A percentile compares a stretch with the other conserved stretches of the same genome.
Evolutionary conservation across 768 basidiomycete species (phyloP).

Genomic region (Tricholoma saponaceum): DNA sequence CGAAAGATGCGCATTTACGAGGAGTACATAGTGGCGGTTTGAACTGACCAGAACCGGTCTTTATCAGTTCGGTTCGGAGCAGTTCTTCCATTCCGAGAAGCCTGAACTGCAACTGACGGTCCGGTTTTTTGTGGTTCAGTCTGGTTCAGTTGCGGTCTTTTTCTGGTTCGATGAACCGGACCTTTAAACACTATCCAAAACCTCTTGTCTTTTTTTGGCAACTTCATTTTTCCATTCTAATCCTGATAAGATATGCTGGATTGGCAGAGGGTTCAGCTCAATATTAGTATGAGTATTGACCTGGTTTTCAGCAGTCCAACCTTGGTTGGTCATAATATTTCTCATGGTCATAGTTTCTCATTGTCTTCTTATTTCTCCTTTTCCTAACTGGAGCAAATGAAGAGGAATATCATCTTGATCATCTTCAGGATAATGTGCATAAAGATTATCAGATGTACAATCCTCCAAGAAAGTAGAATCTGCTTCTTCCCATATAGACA

Average conservation of each 20-base stretch:
- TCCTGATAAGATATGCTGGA: not conserved
- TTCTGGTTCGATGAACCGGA: too few relatives aligned
- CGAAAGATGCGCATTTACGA: too few relatives aligned
- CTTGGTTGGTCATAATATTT: not conserved
- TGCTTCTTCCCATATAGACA: slow-evolving; percentile 1
- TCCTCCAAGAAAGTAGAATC: not conserved
- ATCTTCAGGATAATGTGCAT: not conserved
- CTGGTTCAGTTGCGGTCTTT: too few relatives aligned
- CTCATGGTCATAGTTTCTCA: not conserved
- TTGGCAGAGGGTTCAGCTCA: too few relatives aligned
- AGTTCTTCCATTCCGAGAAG: too few relatives aligned
- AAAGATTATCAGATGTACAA: not conserved
- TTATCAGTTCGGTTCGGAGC: too few relatives aligned
- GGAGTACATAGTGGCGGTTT: too few relatives aligned
- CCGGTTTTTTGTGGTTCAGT: too few relatives aligned
- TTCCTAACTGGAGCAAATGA: not conserved
- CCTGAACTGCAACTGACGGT: too few relatives aligned
- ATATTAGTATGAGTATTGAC: not conserved
- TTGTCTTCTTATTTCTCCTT: not conserved
- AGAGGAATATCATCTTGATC: not conserved
- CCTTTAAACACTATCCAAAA: too few relatives aligned
- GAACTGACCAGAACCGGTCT: too few relatives aligned
- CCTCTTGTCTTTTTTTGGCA: not conserved
- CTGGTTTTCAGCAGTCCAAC: not conserved
- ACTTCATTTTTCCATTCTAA: not conserved